Evolutionary conservation across 805 yeast species (phyloP).

Genomic region (Tanozyma kutaoensis): DNA sequence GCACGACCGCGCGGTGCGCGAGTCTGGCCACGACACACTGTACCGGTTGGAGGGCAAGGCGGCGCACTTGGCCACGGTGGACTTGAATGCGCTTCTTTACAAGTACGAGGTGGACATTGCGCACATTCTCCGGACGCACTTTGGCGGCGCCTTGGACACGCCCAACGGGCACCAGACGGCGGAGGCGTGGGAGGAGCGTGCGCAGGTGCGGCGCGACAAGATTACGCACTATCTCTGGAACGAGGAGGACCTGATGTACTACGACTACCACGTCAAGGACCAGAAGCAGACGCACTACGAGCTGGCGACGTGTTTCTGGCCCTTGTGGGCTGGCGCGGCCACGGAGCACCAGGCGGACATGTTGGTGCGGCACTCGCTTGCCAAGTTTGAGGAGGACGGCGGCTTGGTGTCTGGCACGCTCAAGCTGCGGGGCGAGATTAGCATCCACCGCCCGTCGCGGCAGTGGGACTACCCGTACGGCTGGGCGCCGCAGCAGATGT

Average conservation of each 20-base stretch:
- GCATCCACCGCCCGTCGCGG: slow-evolving; percentile 65
- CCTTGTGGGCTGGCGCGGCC: slow-evolving; percentile 75
- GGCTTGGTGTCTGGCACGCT: slow-evolving; percentile 82
- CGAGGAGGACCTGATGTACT: slow-evolving; percentile 62
- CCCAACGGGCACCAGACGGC: slow-evolving; percentile 8
- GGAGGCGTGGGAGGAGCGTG: slow-evolving; percentile 47
- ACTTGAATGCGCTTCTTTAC: slow-evolving; percentile 72
- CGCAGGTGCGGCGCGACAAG: slow-evolving; percentile 36
- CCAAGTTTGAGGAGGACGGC: slow-evolving; percentile 71
- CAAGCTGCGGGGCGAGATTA: slow-evolving; percentile 57
- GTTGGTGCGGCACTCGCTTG: slow-evolving; percentile 44
- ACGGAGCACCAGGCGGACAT: slow-evolving; percentile 50
- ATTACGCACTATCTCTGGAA: slow-evolving; percentile 76
- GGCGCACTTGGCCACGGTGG: slow-evolving; percentile 84
- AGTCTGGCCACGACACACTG: slow-evolving; percentile 91
- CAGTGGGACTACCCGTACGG: slow-evolving; percentile 99
- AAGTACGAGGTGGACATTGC: slow-evolving; percentile 87
- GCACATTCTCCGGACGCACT: slow-evolving; percentile 38
- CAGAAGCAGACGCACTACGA: slow-evolving; percentile 52
- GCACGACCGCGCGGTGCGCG: slow-evolving; percentile 92
- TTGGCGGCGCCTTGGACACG: slow-evolving; percentile 34
- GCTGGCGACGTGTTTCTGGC: slow-evolving; percentile 86
- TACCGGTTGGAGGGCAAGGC: slow-evolving; percentile 84
- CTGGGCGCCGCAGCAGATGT: slow-evolving; percentile 97
- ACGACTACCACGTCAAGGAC: slow-evolving; percentile 64